These are phyloP conservation scores for Triticum aestivum DNA, from an alignment of 176 grass and related monocot genomes.

Conservation along the genomic window IWGSC_CS_RefSeq_v2.1 NC_057802.1:488148122-488148621, in stretches of 20 bases:
- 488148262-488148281: slow-evolving; percentile 63
- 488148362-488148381: slow-evolving; percentile 68
- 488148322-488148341: slow-evolving; percentile 69
- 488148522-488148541: neutral
- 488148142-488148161: too few species aligned
- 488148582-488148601: neutral
- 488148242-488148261: slow-evolving; percentile 72
- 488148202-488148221: neutral
- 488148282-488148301: slow-evolving; percentile 74
- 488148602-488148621: neutral
- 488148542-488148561: neutral
- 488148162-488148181: too few species aligned
- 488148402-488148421: slow-evolving; percentile 72
- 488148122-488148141: slow-evolving; percentile 53
- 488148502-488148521: neutral
- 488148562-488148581: neutral
- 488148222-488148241: slow-evolving; percentile 61
- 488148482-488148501: slow-evolving; percentile 3
- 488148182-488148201: too few species aligned
- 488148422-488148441: slow-evolving; percentile 71
- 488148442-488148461: slow-evolving; percentile 35
- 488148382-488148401: slow-evolving; percentile 61
- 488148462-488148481: slow-evolving; percentile 9
- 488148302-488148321: slow-evolving; percentile 69
- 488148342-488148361: slow-evolving; percentile 69